Evolutionary conservation across 106 monocot genomes (phyloP).

Genomic region (Agapanthus africanus): DNA sequence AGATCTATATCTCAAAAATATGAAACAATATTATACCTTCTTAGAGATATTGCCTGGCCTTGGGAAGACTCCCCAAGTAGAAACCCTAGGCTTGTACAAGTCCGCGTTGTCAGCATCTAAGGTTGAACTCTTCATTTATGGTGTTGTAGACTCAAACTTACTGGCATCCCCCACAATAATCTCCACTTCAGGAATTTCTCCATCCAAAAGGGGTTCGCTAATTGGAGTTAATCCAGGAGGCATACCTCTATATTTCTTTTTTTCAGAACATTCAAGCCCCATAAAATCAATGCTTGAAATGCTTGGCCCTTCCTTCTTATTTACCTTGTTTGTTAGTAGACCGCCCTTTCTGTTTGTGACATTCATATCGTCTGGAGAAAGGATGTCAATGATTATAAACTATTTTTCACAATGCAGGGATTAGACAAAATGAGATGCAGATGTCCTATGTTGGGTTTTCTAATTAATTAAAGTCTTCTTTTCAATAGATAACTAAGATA

Average conservation of each 20-base stretch:
- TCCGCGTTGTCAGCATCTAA: constrained; percentile 22
- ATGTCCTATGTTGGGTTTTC: neutral
- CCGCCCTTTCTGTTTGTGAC: constrained; percentile 16
- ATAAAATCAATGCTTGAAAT: constrained; percentile 72
- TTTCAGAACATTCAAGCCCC: constrained; percentile 74
- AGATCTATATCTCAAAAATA: neutral
- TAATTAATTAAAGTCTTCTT: neutral
- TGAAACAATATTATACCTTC: constrained; percentile 49
- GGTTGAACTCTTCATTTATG: constrained; percentile 10
- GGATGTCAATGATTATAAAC: constrained; percentile 10
- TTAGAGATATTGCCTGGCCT: constrained; percentile 84
- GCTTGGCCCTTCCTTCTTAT: constrained; percentile 24
- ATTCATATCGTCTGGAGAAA: constrained; percentile 24
- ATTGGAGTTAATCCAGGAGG: constrained; percentile 52
- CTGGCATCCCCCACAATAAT: constrained; percentile 85
- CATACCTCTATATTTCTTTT: constrained; percentile 39
- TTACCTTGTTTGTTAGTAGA: constrained; percentile 14
- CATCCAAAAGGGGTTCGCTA: constrained; percentile 30
- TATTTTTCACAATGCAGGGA: neutral
- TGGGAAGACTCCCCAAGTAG: constrained; percentile 94
- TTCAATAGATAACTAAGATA: neutral
- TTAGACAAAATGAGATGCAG: neutral
- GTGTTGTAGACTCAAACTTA: constrained; percentile 47
- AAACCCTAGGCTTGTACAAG: constrained; percentile 78
- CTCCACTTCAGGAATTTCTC: constrained; percentile 67